Evolutionary conservation across 1,284 basidiomycete species (phyloP), one percentile per base, ranked within the genome.

Genomic region (Phaffia rhodozyma): DNA sequence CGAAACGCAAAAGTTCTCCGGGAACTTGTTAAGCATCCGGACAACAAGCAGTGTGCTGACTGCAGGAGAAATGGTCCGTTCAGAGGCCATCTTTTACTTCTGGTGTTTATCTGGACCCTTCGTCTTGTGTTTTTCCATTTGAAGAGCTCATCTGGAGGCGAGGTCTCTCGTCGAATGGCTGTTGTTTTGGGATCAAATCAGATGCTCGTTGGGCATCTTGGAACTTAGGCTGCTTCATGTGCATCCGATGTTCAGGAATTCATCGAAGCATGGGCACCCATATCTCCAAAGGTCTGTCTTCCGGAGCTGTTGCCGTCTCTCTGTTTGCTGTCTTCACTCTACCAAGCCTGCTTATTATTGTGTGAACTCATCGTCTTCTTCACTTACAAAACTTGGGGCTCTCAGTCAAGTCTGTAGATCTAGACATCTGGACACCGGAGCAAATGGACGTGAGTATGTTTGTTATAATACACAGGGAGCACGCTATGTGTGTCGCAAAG

Each of bases 221-320:
- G 90, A 98, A 97, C 74, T 76, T 97, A 85, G 91, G 74, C 2
- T 43, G 38, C 13, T 43, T 43, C 38, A 43, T 43, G 38, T 43
- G 38, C 13, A 97, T 98, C 70, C 84, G 94, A 66, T 98, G 94
- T 77, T 97, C 92, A n/a, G 94, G 94, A 43, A 89, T 97, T 65
- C 94, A 98, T 76, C 86, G 96, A 50, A 87, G 89, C 38, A 94
- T 98, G 91, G 96, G 96, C 67, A 97, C 94, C 0, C 96, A 98
- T 75, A 94, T 96, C 75, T 89, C 87, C 76, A 89, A 87, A 73
- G 76, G 77, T 77, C 38, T 62, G 73, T 61, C 29, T 7, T n/a
- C 20, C 32, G 7, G 1, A 32, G 20, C 59, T 60, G 5, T 29
- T 13, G 38, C n/a, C n/a, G 38, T 29, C 21, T 50, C 29, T 50